phyloP scores from a whole-genome alignment of 208 protist genomes.

The Phytomonas serpens region DNA sequence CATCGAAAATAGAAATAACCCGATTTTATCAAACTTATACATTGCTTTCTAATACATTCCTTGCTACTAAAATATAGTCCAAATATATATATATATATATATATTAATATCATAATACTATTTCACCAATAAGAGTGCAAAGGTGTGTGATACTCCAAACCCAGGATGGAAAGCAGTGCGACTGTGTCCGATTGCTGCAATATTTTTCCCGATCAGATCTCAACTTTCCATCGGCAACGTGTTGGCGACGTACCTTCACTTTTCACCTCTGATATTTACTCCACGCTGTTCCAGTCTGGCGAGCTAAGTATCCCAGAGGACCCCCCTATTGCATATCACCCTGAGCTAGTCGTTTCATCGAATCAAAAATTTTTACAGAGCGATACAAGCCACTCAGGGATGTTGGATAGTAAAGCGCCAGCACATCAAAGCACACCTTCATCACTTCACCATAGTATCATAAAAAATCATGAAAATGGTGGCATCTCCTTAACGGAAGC shows the following conservation, averaged over 20 bases:
- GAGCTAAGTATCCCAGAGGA: background rate
- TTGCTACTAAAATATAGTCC: conserved; percentile 1
- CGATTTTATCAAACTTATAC: background rate
- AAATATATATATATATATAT: conserved; percentile 10
- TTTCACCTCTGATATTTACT: background rate
- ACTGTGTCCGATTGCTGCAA: background rate
- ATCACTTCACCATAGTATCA: background rate
- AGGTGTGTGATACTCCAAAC: background rate
- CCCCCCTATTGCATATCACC: background rate
- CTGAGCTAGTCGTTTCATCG: background rate
- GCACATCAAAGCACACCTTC: background rate
- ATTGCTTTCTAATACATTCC: conserved; percentile 2
- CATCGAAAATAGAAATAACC: background rate
- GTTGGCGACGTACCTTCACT: background rate
- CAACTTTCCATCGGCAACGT: background rate
- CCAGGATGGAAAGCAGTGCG: background rate
- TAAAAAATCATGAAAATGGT: background rate
- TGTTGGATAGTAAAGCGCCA: background rate
- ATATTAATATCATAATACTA: background rate
- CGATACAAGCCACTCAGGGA: background rate
- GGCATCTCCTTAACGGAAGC: background rate
- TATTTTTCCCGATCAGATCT: background rate
- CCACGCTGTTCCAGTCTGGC: background rate
- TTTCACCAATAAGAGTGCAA: background rate
- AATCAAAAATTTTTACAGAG: background rate